These are phyloP conservation scores for Acidiella bohemica DNA, from an alignment of 495 filamentous ascomycete genomes.

Conservation along the genomic window DNA sequence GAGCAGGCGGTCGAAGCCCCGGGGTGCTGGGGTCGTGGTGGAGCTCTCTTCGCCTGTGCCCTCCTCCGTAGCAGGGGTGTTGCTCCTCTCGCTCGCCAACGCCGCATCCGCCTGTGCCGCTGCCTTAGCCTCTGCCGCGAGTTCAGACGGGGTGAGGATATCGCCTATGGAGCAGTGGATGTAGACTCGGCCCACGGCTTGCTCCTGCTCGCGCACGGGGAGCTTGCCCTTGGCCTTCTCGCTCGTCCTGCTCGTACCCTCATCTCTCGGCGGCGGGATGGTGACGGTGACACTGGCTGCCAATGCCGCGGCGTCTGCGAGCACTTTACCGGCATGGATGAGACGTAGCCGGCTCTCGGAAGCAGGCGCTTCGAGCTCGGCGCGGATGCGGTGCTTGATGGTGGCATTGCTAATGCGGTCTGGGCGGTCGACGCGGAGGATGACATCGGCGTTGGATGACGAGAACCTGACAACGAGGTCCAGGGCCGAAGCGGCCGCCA, in stretches of 20 bases:
- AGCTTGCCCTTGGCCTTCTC: slow-evolving; percentile 44
- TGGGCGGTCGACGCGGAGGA: slow-evolving; percentile 56
- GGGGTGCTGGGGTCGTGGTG: slow-evolving; percentile 49
- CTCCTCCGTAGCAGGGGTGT: slow-evolving; percentile 1
- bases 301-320: slow-evolving; percentile 56
- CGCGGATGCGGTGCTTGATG: slow-evolving; percentile 70
- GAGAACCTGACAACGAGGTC: slow-evolving; percentile 81
- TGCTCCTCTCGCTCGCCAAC: slow-evolving; percentile 7
- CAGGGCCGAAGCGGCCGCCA: slow-evolving; percentile 24
- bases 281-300: slow-evolving; percentile 48
- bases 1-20: slow-evolving; percentile 81
- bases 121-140: slow-evolving; percentile 49
- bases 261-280: slow-evolving; percentile 36
- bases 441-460: slow-evolving; percentile 67
- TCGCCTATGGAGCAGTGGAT: slow-evolving; percentile 83
- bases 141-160: slow-evolving; percentile 50
- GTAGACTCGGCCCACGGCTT: slow-evolving; percentile 42
- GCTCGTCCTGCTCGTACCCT: slow-evolving; percentile 21
- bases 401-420: slow-evolving; percentile 54
- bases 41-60: not conserved
- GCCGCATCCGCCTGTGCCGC: slow-evolving; percentile 30
- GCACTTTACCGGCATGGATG: slow-evolving; percentile 74
- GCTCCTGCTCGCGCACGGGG: slow-evolving; percentile 30
- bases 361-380: slow-evolving; percentile 47
- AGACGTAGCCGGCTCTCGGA: slow-evolving; percentile 61